Evolutionary conservation across 106 monocot species (phyloP), one percentile per base, ranked within the genome.

Genomic region (Alisma plantagoaquatica): DNA sequence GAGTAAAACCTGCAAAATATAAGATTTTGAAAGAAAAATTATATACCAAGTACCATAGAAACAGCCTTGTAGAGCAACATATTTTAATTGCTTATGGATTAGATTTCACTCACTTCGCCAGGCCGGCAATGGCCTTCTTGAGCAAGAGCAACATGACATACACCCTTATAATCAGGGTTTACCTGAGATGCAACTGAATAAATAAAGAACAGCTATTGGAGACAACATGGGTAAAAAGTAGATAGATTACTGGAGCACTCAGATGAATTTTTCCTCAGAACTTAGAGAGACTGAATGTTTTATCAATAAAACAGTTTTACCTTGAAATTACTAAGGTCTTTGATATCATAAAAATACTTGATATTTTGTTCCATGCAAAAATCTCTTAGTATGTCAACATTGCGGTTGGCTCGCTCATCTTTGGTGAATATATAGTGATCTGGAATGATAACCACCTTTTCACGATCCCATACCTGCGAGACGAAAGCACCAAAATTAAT

Each of bases 101-200:
- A n/a, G 44, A 4, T 26, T 57, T 26, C 14, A 69, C 61, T 9
- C 14, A 96, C 94, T 88, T 96, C 94, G 10, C 94, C 94, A 59
- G 94, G 94, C 73, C 94, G 71, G 62, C 94, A 96, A 42, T 89
- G 94, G 11, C 94, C 88, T 75, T 96, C 94, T 72, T 96, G 94
- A 49, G 94, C 88, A 65, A 96, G 78, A 45, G 94, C 94, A 61
- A 96, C 45, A 46, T 89, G 94, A 47, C 88, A 96, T 30, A 89
- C 94, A 60, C 94, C 88, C 70, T 89, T 89, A 51, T 88, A 96
- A 76, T 89, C 94, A 51, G 94, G 94, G 74, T 96, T 96, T 11
- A 73, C 88, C 94, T 96, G 65, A 31, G 62, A 65, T 26, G n/a
- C n/a, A n/a, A 2, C 38, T 38, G 27, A 38, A 29, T 30, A 51